A percentile compares a stretch with the other conserved stretches of the same genome.
phyloP scores from a whole-genome alignment of 768 basidiomycete genomes.

The Sporobolomyces roseus region DNA sequence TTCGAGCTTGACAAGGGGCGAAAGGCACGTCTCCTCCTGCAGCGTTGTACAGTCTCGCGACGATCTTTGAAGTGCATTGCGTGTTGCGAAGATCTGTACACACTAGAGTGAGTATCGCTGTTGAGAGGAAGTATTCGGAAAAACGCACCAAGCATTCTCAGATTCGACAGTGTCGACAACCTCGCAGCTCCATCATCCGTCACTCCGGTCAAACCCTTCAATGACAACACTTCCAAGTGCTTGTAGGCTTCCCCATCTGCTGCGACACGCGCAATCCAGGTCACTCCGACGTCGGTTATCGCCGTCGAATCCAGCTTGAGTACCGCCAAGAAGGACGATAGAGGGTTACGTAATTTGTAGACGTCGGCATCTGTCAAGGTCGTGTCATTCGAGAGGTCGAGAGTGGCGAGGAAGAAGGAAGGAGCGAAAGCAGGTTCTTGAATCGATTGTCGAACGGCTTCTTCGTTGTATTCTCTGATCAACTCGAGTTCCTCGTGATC shows the following conservation, averaged over 20 bases:
- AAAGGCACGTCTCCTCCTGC: too few relatives aligned
- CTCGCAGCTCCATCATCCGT: constrained; percentile 18
- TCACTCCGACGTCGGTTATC: constrained; percentile 19
- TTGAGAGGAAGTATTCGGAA: neutral
- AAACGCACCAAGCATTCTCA: constrained; percentile 23
- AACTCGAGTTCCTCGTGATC: constrained; percentile 20
- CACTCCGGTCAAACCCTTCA: neutral
- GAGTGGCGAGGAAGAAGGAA: constrained; percentile 31
- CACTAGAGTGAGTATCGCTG: neutral
- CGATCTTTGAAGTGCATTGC: neutral
- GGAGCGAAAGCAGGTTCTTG: constrained; percentile 3
- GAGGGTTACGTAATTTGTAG: constrained; percentile 23
- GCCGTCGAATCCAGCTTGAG: constrained; percentile 28
- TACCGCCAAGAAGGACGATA: constrained; percentile 29
- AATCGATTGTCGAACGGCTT: neutral
- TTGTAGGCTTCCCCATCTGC: neutral
- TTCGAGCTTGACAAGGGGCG: neutral
- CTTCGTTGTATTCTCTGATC: constrained; percentile 14
- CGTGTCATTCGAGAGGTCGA: constrained; percentile 26
- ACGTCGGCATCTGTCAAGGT: constrained; percentile 26
- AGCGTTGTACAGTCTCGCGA: neutral
- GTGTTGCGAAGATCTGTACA: constrained; percentile 18
- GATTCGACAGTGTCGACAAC: constrained; percentile 4
- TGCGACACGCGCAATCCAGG: constrained; percentile 20
- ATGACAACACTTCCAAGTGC: constrained; percentile 13